Percentiles rank a stretch among this genome's conserved stretches.
phyloP scores from a whole-genome alignment of 139 green algal genomes.

The Edaphochlamys debaryana region DNA sequence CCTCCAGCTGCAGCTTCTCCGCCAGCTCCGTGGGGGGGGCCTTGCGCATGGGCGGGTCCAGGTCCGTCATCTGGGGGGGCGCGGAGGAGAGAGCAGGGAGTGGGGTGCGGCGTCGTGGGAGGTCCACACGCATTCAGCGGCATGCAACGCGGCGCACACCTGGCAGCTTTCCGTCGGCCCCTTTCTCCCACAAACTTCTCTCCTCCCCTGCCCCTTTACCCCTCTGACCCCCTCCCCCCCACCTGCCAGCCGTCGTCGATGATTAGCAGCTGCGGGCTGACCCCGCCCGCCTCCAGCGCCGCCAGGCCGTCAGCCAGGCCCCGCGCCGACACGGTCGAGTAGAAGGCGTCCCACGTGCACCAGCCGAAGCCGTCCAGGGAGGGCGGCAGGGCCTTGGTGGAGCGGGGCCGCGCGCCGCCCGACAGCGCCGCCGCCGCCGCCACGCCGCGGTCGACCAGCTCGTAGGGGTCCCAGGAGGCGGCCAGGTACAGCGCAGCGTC shows the following conservation, averaged over 20 bases:
- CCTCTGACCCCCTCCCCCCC: too few species aligned
- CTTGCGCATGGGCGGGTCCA: conserved; percentile 57
- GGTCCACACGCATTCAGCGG: too few species aligned
- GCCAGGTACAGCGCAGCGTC: conserved; percentile 37
- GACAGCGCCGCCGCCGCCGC: conserved; percentile 74
- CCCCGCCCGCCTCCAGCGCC: conserved; percentile 64
- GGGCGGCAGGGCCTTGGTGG: conserved; percentile 78
- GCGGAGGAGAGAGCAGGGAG: neutral
- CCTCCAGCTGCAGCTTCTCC: conserved; percentile 46
- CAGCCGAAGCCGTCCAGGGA: conserved; percentile 93
- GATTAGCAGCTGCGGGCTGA: conserved; percentile 80
- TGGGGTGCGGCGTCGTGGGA: neutral
- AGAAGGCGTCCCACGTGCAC: conserved; percentile 99
- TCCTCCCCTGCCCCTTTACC: too few species aligned
- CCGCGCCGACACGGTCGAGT: conserved; percentile 84
- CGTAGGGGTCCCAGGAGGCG: conserved; percentile 48
- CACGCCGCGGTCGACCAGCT: conserved; percentile 66
- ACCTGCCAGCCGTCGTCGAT: conserved; percentile 88
- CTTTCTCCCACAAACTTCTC: too few species aligned
- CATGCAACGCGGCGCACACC: too few species aligned
- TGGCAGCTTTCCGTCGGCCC: too few species aligned
- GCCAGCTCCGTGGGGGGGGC: conserved; percentile 56
- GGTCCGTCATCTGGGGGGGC: conserved; percentile 59
- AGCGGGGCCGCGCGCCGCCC: conserved; percentile 68
- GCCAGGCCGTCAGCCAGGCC: conserved; percentile 77